Conservation (phyloP, 2,329 filamentous ascomycete species). For the Aspergillus amoenus region DNA sequence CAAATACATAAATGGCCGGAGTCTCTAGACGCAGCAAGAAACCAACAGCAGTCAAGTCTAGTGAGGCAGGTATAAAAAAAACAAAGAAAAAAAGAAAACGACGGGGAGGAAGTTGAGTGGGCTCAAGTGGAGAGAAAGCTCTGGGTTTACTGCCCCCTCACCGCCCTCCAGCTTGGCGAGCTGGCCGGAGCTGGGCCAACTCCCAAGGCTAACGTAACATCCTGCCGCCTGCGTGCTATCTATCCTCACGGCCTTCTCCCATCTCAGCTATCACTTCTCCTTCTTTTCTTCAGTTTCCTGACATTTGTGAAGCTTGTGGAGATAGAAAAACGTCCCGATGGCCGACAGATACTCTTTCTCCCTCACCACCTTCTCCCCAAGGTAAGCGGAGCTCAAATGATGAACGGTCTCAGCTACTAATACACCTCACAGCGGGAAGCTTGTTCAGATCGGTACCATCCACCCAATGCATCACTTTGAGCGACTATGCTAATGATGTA, state of each 20-base stretch:
- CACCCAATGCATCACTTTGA: background rate
- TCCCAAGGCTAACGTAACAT: conserved; percentile 29
- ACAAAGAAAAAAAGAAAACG: conserved; percentile 11
- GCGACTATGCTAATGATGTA: conserved; percentile 41
- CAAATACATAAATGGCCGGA: conserved; percentile 19
- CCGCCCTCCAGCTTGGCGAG: conserved; percentile 22
- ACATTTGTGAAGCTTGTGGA: conserved; percentile 16
- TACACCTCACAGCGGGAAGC: conserved; percentile 73
- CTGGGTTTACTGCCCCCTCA: conserved; percentile 23
- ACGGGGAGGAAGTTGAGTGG: background rate
- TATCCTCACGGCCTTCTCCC: conserved; percentile 19
- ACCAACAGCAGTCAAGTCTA: background rate
- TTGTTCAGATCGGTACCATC: conserved; percentile 87
- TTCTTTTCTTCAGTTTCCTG: conserved; percentile 1
- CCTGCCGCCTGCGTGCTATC: conserved; percentile 30
- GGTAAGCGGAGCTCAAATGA: conserved; percentile 53
- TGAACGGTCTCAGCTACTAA: conserved; percentile 41
- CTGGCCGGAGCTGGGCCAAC: conserved; percentile 12
- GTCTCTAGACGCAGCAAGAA: background rate
- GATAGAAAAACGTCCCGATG: conserved; percentile 57
- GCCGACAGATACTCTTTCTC: conserved; percentile 99
- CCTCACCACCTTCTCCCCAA: conserved; percentile 98
- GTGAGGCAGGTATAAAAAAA: conserved; percentile 14
- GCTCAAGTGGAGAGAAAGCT: conserved; percentile 12
- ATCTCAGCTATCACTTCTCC: conserved; percentile 12